Percentiles rank a stretch among this genome's conserved stretches.
Conservation (phyloP, 2,329 filamentous ascomycete genomes). For the Xylariaceae sp. region DNA sequence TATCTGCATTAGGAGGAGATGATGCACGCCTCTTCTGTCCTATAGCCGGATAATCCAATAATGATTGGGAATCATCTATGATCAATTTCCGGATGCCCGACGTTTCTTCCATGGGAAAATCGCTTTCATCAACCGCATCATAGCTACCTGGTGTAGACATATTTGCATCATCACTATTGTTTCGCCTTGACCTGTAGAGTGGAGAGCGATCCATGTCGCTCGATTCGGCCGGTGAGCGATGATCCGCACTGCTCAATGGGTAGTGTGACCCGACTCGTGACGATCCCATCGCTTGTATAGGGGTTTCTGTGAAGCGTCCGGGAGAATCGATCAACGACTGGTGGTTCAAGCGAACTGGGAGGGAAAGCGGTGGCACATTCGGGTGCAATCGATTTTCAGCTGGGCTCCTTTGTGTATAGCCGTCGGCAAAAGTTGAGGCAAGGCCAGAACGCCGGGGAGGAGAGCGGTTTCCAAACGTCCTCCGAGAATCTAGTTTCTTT, state of each 20-base stretch:
- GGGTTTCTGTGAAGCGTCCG: constrained; percentile 41
- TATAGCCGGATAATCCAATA: constrained; percentile 35
- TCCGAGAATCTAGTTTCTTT: constrained; percentile 51
- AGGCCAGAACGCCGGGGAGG: constrained; percentile 42
- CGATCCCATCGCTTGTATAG: constrained; percentile 45
- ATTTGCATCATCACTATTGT: constrained; percentile 50
- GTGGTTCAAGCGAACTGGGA: constrained; percentile 42
- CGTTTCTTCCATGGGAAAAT: constrained; percentile 45
- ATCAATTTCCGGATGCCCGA: constrained; percentile 38
- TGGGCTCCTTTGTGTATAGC: constrained; percentile 32
- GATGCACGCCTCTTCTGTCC: constrained; percentile 55
- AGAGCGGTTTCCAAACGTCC: constrained; percentile 42
- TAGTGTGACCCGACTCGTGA: constrained; percentile 42
- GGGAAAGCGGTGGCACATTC: constrained; percentile 41
- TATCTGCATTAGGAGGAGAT: constrained; percentile 49
- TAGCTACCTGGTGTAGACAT: constrained; percentile 42
- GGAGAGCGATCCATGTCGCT: constrained; percentile 48
- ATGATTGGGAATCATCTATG: constrained; percentile 41
- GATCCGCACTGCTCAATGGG: constrained; percentile 34
- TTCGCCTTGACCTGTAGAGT: constrained; percentile 41
- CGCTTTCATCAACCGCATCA: constrained; percentile 45
- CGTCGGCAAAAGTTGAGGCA: constrained; percentile 40
- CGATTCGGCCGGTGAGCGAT: constrained; percentile 42
- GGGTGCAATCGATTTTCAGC: constrained; percentile 34
- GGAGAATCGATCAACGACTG: constrained; percentile 43